A percentile compares a stretch with the other conserved stretches of the same genome.
Conservation (phyloP, 192 early-diverging fungal genomes). For the Podochytrium sp. region DNA sequence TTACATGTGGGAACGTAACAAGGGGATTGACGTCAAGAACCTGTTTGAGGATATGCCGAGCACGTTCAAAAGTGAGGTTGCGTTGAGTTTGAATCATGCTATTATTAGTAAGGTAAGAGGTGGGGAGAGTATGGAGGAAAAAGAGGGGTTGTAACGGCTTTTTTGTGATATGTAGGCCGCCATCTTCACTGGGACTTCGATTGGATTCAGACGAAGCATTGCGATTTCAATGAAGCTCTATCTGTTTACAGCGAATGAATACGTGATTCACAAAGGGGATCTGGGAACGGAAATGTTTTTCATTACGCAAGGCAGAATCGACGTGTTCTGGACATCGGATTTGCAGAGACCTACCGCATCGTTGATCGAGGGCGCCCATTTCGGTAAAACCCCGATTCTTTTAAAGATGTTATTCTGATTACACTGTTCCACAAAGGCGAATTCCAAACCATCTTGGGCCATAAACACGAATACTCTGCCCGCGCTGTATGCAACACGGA, state of each 20-base stretch:
- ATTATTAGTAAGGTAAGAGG: conserved; percentile 55
- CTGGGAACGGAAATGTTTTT: conserved; percentile 59
- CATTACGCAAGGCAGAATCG: conserved; percentile 58
- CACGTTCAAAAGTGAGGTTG: conserved; percentile 58
- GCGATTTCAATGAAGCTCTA: conserved; percentile 57
- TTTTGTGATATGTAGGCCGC: conserved; percentile 34
- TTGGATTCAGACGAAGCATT: conserved; percentile 52
- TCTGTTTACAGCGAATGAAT: conserved; percentile 58
- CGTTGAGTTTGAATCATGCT: conserved; percentile 53
- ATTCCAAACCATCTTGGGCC: conserved; percentile 50
- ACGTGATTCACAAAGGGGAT: conserved; percentile 53
- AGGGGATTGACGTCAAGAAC: conserved; percentile 53
- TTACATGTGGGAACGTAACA: conserved; percentile 61
- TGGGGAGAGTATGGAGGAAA: background rate
- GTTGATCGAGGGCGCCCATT: conserved; percentile 54
- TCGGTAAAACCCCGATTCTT: conserved; percentile 38
- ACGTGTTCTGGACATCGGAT: conserved; percentile 47
- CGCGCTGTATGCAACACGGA: conserved; percentile 57
- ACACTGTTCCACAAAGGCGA: conserved; percentile 39
- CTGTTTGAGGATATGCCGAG: conserved; percentile 57
- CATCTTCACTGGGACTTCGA: conserved; percentile 50
- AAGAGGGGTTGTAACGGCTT: background rate
- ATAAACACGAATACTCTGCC: conserved; percentile 54
- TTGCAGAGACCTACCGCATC: conserved; percentile 44
- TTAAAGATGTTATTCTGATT: conserved; percentile 1